A percentile compares a stretch with the other conserved stretches of the same genome.
phyloP scores from a whole-genome alignment of 495 filamentous ascomycete species.

The Lineolata rhizophorae region DNA sequence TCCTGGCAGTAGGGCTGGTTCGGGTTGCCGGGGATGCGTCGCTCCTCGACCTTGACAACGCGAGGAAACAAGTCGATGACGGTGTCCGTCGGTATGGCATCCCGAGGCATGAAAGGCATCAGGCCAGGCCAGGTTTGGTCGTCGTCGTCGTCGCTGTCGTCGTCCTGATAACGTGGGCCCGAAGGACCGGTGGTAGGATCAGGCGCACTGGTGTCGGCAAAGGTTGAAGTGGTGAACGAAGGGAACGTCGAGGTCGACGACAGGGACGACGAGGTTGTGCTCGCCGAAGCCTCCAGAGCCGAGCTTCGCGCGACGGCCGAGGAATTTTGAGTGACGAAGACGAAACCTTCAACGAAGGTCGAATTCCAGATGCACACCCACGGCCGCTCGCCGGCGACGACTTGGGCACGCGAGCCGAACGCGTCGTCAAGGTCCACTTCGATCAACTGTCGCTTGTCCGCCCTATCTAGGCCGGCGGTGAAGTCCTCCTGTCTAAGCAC shows the following conservation, averaged over 20 bases:
- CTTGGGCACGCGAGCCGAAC: constrained; percentile 11
- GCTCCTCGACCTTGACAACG: constrained; percentile 62
- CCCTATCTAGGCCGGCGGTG: constrained; percentile 1
- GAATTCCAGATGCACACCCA: constrained; percentile 85
- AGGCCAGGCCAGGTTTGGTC: too few relatives aligned
- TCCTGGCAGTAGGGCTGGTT: constrained; percentile 44
- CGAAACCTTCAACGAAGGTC: constrained; percentile 59
- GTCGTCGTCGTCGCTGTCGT: too few relatives aligned
- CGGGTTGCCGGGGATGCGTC: constrained; percentile 25
- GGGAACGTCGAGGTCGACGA: constrained; percentile 10
- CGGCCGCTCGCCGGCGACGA: constrained; percentile 40
- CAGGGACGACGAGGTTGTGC: not conserved
- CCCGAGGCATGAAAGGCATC: not conserved
- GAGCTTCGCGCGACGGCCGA: constrained; percentile 3
- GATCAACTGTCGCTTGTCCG: constrained; percentile 17
- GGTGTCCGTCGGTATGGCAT: constrained; percentile 1
- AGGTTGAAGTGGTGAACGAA: constrained; percentile 28
- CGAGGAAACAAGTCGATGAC: constrained; percentile 32
- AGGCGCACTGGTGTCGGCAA: constrained; percentile 1
- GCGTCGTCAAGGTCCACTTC: not conserved
- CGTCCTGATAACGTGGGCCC: too few relatives aligned
- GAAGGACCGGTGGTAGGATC: too few relatives aligned
- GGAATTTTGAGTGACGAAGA: constrained; percentile 34
- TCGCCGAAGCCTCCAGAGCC: not conserved
- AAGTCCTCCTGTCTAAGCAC: constrained; percentile 38